These are phyloP conservation scores for Polymyxa betae DNA, from an alignment of 208 protist species.

Conservation along the genomic window DNA sequence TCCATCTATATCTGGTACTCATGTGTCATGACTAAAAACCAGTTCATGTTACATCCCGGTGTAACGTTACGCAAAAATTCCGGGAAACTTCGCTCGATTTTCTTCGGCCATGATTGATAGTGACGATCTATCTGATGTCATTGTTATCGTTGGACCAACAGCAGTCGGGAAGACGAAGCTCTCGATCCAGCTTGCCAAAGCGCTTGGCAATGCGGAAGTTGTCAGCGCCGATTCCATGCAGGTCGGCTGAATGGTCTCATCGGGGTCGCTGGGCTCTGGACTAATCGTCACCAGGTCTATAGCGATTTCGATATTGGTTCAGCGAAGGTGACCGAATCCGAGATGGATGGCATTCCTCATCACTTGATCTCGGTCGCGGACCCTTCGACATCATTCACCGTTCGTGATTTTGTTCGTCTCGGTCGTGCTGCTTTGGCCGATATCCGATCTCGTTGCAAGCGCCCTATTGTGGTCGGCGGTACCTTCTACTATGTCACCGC, in stretches of 20 bases:
- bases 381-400: background rate
- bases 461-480: conserved; percentile 18
- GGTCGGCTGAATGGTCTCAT: too few relatives aligned
- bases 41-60: too few relatives aligned
- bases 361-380: conserved; percentile 24
- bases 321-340: background rate
- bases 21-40: too few relatives aligned
- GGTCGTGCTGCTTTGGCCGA: background rate
- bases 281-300: too few relatives aligned
- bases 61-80: too few relatives aligned
- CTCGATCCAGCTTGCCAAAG: background rate
- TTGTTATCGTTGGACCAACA: background rate
- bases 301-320: conserved; percentile 25
- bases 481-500: conserved; percentile 34
- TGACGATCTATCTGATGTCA: too few relatives aligned
- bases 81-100: too few relatives aligned
- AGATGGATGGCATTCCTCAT: conserved; percentile 41
- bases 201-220: background rate
- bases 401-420: background rate
- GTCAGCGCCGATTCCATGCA: conserved; percentile 49
- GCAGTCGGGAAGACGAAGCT: background rate
- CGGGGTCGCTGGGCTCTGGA: too few relatives aligned
- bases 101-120: too few relatives aligned
- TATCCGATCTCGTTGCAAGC: background rate
- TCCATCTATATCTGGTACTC: too few relatives aligned